A percentile compares a stretch with the other conserved stretches of the same genome.
Conservation (phyloP, 2,329 filamentous ascomycete genomes). For the Chaetomium sp. region DNA sequence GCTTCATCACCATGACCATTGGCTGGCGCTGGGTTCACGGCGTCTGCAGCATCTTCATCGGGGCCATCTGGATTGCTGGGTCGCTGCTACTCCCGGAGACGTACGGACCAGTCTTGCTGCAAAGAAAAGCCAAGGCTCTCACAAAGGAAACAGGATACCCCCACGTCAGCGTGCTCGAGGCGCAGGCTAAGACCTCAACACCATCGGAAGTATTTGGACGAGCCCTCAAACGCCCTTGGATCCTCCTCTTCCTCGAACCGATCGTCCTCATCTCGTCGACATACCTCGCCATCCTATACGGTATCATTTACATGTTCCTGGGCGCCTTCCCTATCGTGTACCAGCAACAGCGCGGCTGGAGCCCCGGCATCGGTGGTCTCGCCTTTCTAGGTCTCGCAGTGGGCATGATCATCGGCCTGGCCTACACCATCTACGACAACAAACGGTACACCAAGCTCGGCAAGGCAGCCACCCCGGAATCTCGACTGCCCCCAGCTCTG, state of each 20-base stretch:
- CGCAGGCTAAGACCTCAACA: slow-evolving; percentile 42
- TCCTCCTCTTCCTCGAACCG: slow-evolving; percentile 62
- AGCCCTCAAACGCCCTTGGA: slow-evolving; percentile 49
- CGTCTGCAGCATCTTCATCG: slow-evolving; percentile 57
- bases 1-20: slow-evolving; percentile 43
- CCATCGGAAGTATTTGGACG: background rate
- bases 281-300: slow-evolving; percentile 58
- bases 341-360: slow-evolving; percentile 52
- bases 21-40: slow-evolving; percentile 64
- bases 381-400: slow-evolving; percentile 65
- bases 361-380: slow-evolving; percentile 51
- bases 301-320: slow-evolving; percentile 54
- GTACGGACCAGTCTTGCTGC: slow-evolving; percentile 51
- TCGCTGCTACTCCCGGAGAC: slow-evolving; percentile 52
- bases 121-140: slow-evolving; percentile 42
- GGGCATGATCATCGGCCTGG: slow-evolving; percentile 55
- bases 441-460: slow-evolving; percentile 42
- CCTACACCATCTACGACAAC: slow-evolving; percentile 50
- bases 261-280: slow-evolving; percentile 60
- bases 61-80: slow-evolving; percentile 50
- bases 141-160: slow-evolving; percentile 47
- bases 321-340: slow-evolving; percentile 61
- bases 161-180: slow-evolving; percentile 47
- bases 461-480: slow-evolving; percentile 52
- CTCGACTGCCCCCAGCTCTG: slow-evolving; percentile 55